Percentiles rank a stretch among this genome's conserved stretches.
phyloP scores from a whole-genome alignment of 2,329 filamentous ascomycete species.

The Fusarium mexicanum region DNA sequence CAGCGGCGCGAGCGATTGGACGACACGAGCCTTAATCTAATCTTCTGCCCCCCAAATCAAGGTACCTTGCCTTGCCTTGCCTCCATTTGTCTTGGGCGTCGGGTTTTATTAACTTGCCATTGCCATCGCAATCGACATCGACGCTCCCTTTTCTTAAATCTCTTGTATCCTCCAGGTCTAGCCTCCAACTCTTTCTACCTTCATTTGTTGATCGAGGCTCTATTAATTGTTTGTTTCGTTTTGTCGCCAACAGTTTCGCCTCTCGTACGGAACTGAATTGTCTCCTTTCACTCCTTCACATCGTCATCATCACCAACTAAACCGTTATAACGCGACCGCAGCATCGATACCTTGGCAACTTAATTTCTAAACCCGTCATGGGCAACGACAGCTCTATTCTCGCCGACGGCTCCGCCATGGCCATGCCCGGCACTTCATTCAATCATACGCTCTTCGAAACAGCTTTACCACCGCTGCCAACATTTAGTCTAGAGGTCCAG shows the following conservation, averaged over 20 bases:
- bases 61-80: not conserved
- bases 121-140: slow-evolving; percentile 16
- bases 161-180: slow-evolving; percentile 18
- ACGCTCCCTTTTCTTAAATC: slow-evolving; percentile 35
- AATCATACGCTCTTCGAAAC: slow-evolving; percentile 67
- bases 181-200: slow-evolving; percentile 11
- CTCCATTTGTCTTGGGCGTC: not conserved
- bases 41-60: slow-evolving; percentile 25
- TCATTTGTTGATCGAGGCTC: slow-evolving; percentile 25
- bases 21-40: slow-evolving; percentile 35
- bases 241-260: not conserved
- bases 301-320: not conserved
- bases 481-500: slow-evolving; percentile 77
- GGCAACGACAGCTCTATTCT: slow-evolving; percentile 49
- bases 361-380: slow-evolving; percentile 47
- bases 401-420: slow-evolving; percentile 52
- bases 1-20: slow-evolving; percentile 32
- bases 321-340: slow-evolving; percentile 15
- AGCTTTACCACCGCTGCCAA: slow-evolving; percentile 81
- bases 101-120: slow-evolving; percentile 34
- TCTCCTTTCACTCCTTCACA: slow-evolving; percentile 9
- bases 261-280: slow-evolving; percentile 5
- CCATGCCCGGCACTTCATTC: slow-evolving; percentile 38
- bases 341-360: slow-evolving; percentile 7
- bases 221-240: slow-evolving; percentile 24